These are phyloP conservation scores for Aspergillus funiculosus DNA, from an alignment of 495 filamentous ascomycete species.

Conservation along the genomic window DNA sequence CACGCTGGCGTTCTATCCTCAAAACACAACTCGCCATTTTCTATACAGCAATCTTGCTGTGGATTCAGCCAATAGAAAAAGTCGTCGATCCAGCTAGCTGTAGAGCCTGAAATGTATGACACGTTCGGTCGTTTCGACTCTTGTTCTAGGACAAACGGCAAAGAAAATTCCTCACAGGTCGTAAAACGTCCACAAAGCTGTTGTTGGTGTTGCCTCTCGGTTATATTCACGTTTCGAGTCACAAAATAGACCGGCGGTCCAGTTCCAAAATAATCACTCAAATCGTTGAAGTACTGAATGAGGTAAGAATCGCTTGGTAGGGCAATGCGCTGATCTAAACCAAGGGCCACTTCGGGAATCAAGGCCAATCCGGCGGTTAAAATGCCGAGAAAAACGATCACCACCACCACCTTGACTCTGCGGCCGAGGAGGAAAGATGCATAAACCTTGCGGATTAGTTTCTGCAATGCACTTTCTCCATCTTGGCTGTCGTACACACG, in stretches of 20 bases:
- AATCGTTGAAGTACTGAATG: slow-evolving; percentile 90
- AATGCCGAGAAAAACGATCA: slow-evolving; percentile 79
- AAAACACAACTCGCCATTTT: slow-evolving; percentile 68
- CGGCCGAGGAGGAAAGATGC: slow-evolving; percentile 75
- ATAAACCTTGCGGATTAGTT: slow-evolving; percentile 83
- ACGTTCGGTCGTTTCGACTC: slow-evolving; percentile 86
- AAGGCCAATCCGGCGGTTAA: slow-evolving; percentile 79
- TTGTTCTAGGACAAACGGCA: slow-evolving; percentile 83
- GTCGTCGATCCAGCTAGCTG: slow-evolving; percentile 95
- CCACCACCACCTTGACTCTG: slow-evolving; percentile 65
- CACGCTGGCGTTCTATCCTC: slow-evolving; percentile 65
- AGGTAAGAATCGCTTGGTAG: slow-evolving; percentile 90
- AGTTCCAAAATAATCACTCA: slow-evolving; percentile 83
- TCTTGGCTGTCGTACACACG: slow-evolving; percentile 57
- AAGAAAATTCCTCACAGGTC: slow-evolving; percentile 73
- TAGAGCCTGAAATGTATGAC: slow-evolving; percentile 86
- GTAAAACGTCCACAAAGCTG: slow-evolving; percentile 88
- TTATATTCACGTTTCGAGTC: slow-evolving; percentile 71
- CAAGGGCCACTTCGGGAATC: slow-evolving; percentile 77
- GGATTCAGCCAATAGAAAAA: slow-evolving; percentile 96
- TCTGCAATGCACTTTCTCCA: slow-evolving; percentile 66
- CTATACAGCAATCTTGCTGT: slow-evolving; percentile 72
- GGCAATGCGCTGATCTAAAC: slow-evolving; percentile 89
- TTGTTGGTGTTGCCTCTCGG: slow-evolving; percentile 65
- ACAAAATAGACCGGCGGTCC: slow-evolving; percentile 98